Evolutionary conservation across 176 grass and related monocot species (phyloP), one percentile per base, ranked within the genome.

Genomic region (Ananas comosus): DNA sequence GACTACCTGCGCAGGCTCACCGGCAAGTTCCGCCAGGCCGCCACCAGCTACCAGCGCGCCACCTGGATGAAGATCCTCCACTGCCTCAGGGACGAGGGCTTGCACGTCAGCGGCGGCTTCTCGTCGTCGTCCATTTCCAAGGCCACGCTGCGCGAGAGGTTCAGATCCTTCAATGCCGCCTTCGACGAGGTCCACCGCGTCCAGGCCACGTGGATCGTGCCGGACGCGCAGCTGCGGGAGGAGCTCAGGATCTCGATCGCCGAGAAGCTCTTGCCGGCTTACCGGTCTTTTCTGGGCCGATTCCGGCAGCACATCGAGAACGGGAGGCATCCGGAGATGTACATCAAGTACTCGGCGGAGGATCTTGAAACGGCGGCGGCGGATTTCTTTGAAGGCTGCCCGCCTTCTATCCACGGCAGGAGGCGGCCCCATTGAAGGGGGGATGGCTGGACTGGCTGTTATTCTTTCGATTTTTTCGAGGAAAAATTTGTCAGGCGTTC

Each of bases 331-430:
- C 94, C 89, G 2, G 89, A 97, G 66, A 18, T 90, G 81, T 90
- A 88, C 78, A 97, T 97, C 77, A 97, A 85, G 29, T 90, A 97
- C 69, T 86, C 89, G 11, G 89, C 88, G 75, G 89, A 99, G 79
- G 87, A 96, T 79, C 87, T 96, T 49, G 91, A 96, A 80, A 59
- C 68, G 59, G 52, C 87, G 2, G 80, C 85, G 64, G 51, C 54
- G 52, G 81, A 96, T 80, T 90, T 96, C 79, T 96, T 90, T 52
- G 91, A 96, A 83, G 87, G 84, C 11, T 79, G 74, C 73, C 72
- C 76, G 50, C 63, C 81, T 70, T 48, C 73, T 9, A 11, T 53
- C 4, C 76, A 85, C 73, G 78, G 79, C 63, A 87, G 87, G 84
- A 87, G 81, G 73, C 85, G 73, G 50, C 87, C 91, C 1, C 81